Evolutionary conservation across 2,329 filamentous ascomycete species (phyloP).

Genomic region (Ceratocystis colombiana): DNA sequence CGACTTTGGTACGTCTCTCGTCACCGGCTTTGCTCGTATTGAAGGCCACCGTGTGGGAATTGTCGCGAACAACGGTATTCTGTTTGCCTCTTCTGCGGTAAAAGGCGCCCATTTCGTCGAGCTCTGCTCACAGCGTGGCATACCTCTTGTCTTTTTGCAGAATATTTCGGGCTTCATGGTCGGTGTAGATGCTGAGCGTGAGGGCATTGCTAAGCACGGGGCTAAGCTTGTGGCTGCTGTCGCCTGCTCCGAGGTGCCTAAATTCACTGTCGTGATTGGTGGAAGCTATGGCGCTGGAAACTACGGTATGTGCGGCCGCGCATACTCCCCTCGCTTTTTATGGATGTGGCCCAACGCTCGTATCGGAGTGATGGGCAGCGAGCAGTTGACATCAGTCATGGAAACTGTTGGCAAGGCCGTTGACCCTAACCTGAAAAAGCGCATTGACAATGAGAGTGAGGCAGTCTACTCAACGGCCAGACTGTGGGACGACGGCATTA

Average conservation of each 20-base stretch:
- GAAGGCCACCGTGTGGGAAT: constrained; percentile 88
- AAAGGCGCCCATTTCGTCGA: constrained; percentile 98
- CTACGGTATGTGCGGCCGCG: constrained; percentile 95
- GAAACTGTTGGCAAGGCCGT: constrained; percentile 69
- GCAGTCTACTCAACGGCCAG: constrained; percentile 79
- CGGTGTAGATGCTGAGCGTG: constrained; percentile 78
- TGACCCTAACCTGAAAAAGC: constrained; percentile 67
- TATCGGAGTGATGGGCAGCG: constrained; percentile 89
- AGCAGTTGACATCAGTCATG: constrained; percentile 89
- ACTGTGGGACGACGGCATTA: constrained; percentile 80
- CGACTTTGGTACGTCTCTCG: constrained; percentile 76
- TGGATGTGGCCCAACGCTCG: constrained; percentile 99
- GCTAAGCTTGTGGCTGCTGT: constrained; percentile 95
- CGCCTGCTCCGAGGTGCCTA: constrained; percentile 85
- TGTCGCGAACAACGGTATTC: constrained; percentile 88
- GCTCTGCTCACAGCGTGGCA: constrained; percentile 78
- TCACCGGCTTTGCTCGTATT: constrained; percentile 84
- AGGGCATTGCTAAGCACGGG: constrained; percentile 94
- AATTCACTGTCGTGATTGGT: constrained; percentile 94
- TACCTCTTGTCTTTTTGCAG: constrained; percentile 86
- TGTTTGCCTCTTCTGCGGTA: constrained; percentile 78
- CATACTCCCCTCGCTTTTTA: constrained; percentile 81
- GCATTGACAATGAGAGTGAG: constrained; percentile 85
- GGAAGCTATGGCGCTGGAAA: constrained; percentile 89
- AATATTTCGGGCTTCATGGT: constrained; percentile 99